Conservation (phyloP, 139 green algal genomes). For the Ettlia oleoabundans region DNA sequence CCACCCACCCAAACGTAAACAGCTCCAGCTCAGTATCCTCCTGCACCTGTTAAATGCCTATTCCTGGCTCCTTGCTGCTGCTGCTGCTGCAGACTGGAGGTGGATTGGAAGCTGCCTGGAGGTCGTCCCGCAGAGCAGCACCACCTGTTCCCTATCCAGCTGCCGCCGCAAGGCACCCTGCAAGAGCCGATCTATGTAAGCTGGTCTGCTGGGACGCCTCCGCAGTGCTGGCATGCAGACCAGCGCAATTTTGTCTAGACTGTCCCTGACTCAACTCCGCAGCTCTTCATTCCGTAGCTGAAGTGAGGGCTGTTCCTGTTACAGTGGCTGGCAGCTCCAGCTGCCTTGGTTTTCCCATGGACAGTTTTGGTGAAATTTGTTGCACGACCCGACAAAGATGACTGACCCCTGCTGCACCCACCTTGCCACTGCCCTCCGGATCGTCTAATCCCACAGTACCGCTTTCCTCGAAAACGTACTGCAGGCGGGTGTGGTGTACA, state of each 20-base stretch:
- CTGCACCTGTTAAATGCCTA: too few species aligned
- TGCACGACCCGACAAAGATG: too few species aligned
- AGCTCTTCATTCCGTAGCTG: too few species aligned
- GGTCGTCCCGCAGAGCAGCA: slow-evolving; percentile 57
- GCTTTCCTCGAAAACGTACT: neutral
- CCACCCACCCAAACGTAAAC: too few species aligned
- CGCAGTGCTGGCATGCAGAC: neutral
- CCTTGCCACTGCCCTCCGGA: neutral
- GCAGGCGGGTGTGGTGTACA: slow-evolving; percentile 48
- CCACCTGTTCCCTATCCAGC: slow-evolving; percentile 62
- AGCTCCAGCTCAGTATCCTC: too few species aligned
- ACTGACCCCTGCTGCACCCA: too few species aligned
- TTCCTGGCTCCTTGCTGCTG: too few species aligned
- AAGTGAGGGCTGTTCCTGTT: too few species aligned
- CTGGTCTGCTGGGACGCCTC: neutral
- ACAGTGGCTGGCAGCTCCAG: too few species aligned
- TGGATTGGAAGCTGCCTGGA: slow-evolving; percentile 53
- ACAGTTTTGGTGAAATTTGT: too few species aligned
- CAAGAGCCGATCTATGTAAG: slow-evolving; percentile 56
- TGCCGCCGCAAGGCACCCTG: neutral
- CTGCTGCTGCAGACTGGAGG: slow-evolving; percentile 19
- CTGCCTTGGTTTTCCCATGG: too few species aligned
- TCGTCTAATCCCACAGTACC: neutral
- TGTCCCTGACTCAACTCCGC: neutral
- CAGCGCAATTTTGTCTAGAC: neutral